Base-by-base conservation (phyloP, 192 early-diverging fungal genomes). In the Coemansia sp. region DNA sequence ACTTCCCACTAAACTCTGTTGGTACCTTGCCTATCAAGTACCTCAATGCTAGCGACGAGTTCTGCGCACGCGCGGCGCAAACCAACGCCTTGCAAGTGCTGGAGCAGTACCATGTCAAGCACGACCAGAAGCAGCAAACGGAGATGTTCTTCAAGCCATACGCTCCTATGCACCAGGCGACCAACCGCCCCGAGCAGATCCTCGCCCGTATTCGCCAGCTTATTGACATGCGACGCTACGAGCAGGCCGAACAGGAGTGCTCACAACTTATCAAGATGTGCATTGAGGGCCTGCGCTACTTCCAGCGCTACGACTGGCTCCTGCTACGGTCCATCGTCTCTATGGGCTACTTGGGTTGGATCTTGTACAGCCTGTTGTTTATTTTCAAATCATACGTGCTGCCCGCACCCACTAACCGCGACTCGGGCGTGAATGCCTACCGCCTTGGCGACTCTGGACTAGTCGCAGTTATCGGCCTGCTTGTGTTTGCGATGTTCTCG, bases 241-340 rank as follows among this genome's bases (percentile, higher is more conserved):
- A 77, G 14, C 80, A 87, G 15, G 95, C 96, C 6, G 92, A 92
- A 66, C 51, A 50, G 46, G 77, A 87, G 64, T 94, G 94, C 53
- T 51, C 64, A 25, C 39, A 80, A 29, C 75, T 96, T 23, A 87
- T 92, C 25, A 65, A 78, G 5, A 78, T 91, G 41, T 91, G 89
- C 32, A 61, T 96, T 8, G 86, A 91, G 57, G 96, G 96, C n/a
- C 77, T 96, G 64, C 88, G 94, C 44, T 98, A 98, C 82, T 92
- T 94, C 55, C 94, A 98, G 80, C 96, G 93, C 75, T 98, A 98
- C 66, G 96, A 98, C 80, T 98, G 96, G 96, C 78, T 96, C 6
- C 93, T 96, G 73, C 78, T 98, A 63, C 86, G 94, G 58, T 86
- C 91, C 0, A 87, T 95, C 5, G 89, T 98, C 23, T 91, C 90